Conservation (phyloP, 352 stramenopile species). For the Globisporangium echinulatum region DNA sequence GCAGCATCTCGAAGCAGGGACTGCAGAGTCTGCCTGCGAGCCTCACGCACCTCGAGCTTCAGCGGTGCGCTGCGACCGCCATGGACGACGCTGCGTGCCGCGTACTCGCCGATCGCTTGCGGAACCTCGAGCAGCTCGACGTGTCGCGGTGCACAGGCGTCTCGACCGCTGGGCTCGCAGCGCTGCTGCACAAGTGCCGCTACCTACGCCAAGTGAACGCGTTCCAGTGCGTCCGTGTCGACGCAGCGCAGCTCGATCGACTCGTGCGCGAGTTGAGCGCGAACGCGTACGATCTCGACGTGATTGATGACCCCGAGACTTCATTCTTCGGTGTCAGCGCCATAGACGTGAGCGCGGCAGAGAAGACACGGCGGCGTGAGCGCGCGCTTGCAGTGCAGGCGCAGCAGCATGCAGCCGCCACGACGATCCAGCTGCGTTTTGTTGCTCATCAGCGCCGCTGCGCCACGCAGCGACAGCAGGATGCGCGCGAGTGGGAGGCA, state of each 20-base stretch:
- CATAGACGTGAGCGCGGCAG: conserved; percentile 24
- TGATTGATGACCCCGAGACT: conserved; percentile 40
- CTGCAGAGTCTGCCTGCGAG: conserved; percentile 37
- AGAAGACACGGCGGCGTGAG: conserved; percentile 33
- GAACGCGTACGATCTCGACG: conserved; percentile 37
- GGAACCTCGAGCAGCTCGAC: conserved; percentile 36
- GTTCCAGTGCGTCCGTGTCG: conserved; percentile 27
- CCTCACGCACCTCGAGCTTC: conserved; percentile 32
- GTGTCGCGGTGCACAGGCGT: conserved; percentile 28
- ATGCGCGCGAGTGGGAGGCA: conserved; percentile 30
- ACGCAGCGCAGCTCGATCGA: conserved; percentile 19
- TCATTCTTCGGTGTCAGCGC: conserved; percentile 41
- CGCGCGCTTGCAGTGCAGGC: conserved; percentile 9
- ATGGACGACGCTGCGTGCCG: conserved; percentile 30
- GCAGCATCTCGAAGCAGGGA: conserved; percentile 23
- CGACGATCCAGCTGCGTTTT: conserved; percentile 41
- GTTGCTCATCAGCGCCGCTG: conserved; percentile 20
- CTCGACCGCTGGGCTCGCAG: conserved; percentile 16
- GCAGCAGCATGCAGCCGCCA: conserved; percentile 21
- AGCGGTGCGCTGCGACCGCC: conserved; percentile 1
- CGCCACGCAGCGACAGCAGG: conserved; percentile 15
- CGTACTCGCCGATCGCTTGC: conserved; percentile 20
- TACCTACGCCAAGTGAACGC: conserved; percentile 49
- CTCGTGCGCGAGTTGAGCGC: conserved; percentile 9
- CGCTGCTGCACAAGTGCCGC: conserved; percentile 28